Evolutionary conservation across 352 stramenopile species (phyloP).

Genomic region (Globisporangium recalcitrans): DNA sequence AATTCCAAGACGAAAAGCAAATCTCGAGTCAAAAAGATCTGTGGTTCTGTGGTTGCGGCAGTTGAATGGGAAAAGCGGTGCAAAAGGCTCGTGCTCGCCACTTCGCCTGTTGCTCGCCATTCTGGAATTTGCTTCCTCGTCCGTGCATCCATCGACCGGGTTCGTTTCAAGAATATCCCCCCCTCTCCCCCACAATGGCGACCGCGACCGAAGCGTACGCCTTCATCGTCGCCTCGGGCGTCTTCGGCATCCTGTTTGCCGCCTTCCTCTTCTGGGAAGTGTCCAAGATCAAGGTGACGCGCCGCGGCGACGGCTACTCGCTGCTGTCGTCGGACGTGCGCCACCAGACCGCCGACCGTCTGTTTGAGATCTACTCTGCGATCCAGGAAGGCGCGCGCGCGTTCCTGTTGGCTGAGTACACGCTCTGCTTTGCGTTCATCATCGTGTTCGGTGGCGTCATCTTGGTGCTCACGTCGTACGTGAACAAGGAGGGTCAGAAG

Average conservation of each 20-base stretch:
- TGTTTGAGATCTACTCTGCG: slow-evolving; percentile 92
- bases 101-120: slow-evolving; percentile 21
- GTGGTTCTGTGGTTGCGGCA: slow-evolving; percentile 23
- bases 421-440: slow-evolving; percentile 96
- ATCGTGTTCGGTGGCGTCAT: slow-evolving; percentile 84
- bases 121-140: slow-evolving; percentile 62
- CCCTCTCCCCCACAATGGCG: slow-evolving; percentile 48
- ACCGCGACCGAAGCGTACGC: slow-evolving; percentile 54
- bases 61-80: slow-evolving; percentile 15
- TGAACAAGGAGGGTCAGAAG: slow-evolving; percentile 76
- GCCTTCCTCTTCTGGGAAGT: slow-evolving; percentile 86
- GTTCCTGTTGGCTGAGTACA: slow-evolving; percentile 98
- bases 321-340: slow-evolving; percentile 68
- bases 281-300: slow-evolving; percentile 85
- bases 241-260: slow-evolving; percentile 82
- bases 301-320: slow-evolving; percentile 77
- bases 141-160: slow-evolving; percentile 9
- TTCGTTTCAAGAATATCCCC: slow-evolving; percentile 15
- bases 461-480: slow-evolving; percentile 90
- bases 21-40: slow-evolving; percentile 1
- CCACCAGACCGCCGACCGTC: slow-evolving; percentile 77
- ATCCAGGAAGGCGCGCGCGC: slow-evolving; percentile 98
- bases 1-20: background rate
- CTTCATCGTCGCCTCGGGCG: slow-evolving; percentile 48
- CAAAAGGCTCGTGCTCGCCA: background rate